These are phyloP conservation scores for Pseudonitzschia pungens DNA, from an alignment of 108 stramenopile genomes.

Conservation along the genomic window DNA sequence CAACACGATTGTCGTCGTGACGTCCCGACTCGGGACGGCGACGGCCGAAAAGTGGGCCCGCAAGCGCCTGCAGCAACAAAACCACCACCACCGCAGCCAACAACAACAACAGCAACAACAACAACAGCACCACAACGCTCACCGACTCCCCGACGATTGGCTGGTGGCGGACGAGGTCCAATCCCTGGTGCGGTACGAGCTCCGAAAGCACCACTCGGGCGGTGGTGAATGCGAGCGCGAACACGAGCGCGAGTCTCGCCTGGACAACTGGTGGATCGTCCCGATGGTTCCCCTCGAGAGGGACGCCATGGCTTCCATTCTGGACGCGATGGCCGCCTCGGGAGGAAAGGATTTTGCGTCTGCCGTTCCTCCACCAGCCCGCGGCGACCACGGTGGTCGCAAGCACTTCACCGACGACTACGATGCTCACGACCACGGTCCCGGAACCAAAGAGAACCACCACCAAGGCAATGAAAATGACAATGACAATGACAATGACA, in stretches of 20 bases:
- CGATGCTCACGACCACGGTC: no score
- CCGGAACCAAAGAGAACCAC: no score
- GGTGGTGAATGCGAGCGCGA: neutral
- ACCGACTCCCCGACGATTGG: neutral
- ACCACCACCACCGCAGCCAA: neutral
- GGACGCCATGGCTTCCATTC: neutral
- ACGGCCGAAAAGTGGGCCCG: constrained; percentile 21
- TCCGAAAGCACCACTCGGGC: neutral
- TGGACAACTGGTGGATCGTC: neutral
- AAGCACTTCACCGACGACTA: no score
- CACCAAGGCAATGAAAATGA: neutral
- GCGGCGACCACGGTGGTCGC: neutral
- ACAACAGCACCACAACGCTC: neutral
- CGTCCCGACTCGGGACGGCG: constrained; percentile 16
- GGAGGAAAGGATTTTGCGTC: neutral
- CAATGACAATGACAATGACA: constrained; percentile 1
- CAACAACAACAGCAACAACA: constrained; percentile 10
- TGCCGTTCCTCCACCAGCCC: no score
- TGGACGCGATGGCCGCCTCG: neutral
- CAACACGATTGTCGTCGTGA: constrained; percentile 11
- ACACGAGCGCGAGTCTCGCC: neutral
- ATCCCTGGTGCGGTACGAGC: neutral
- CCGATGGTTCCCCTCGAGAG: constrained; percentile 3
- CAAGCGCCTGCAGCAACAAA: neutral
- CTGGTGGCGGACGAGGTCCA: neutral